Evolutionary conservation across 2,329 filamentous ascomycete species (phyloP), one percentile per base, ranked within the genome.

Genomic region (Phaeosphaeria sp.): DNA sequence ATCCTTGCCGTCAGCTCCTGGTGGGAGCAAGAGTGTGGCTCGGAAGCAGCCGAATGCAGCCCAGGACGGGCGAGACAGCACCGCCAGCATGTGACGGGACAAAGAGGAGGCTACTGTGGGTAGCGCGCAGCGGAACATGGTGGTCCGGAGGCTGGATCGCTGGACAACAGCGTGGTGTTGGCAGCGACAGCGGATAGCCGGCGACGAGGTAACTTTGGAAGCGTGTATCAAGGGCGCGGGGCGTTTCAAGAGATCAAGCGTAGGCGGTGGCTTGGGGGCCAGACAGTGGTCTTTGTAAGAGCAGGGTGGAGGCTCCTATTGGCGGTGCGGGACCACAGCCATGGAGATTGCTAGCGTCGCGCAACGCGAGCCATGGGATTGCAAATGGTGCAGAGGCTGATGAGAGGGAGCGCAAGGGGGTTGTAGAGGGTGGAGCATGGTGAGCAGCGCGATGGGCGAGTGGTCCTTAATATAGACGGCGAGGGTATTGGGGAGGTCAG

Each of bases 391-490:
- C 6, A 15, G 30, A 36, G 30, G 3, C 9, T 15, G 30, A 36
- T 13, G 30, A 36, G 13, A 36, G 30, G 7, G 3, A 36, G 30
- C 30, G 13, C 30, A 11, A 36, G 30, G 30, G 30, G 30, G 6
- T 36, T 36, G 9, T 36, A 11, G 30, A 36, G 6, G 6, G 20
- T 46, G 44, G 20, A 46, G 44, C 25, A 46, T 36, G 30, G 46
- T 36, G 27, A 36, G 46, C 27, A 42, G 46, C 52, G 30, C 49
- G 57, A 51, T 20, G 44, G 55, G 44, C 52, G 58, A 57, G 62
- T 47, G 52, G 56, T 59, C 59, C 63, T 59, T 62, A 66, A 66
- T 60, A 58, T 66, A 66, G 63, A 57, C 25, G 50, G 21, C 27
- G 46, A 23, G 30, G 50, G 15, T 41, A 46, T 18, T 18, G 27